phyloP scores from a whole-genome alignment of 2,329 filamentous ascomycete species.

The Fusarium lyarnte region DNA sequence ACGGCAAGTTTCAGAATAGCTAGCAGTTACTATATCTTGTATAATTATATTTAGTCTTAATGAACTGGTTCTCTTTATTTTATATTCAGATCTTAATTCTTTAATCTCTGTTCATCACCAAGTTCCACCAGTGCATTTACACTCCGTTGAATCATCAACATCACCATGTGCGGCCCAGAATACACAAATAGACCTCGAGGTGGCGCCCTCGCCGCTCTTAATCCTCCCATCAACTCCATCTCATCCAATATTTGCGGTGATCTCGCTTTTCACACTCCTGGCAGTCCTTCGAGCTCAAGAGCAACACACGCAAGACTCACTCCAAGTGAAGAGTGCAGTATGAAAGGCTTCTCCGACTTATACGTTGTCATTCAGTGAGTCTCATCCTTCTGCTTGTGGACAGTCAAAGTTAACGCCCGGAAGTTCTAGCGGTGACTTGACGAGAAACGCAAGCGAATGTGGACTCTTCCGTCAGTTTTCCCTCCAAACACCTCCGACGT shows the following conservation, averaged over 20 bases:
- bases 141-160: constrained; percentile 30
- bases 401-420: background rate
- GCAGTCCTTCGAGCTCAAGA: constrained; percentile 47
- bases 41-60: background rate
- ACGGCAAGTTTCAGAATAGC: background rate
- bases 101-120: background rate
- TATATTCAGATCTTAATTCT: background rate
- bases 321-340: constrained; percentile 36
- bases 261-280: constrained; percentile 56
- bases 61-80: background rate
- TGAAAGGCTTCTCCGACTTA: constrained; percentile 38
- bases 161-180: constrained; percentile 60
- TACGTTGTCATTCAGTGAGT: constrained; percentile 58
- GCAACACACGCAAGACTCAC: constrained; percentile 58
- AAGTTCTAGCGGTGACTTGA: constrained; percentile 57
- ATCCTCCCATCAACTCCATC: constrained; percentile 37
- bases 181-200: constrained; percentile 53
- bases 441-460: constrained; percentile 52
- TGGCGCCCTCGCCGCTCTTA: constrained; percentile 58
- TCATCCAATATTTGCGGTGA: constrained; percentile 45
- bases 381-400: accelerated
- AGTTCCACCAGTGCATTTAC: background rate
- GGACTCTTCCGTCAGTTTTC: constrained; percentile 54
- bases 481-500: constrained; percentile 35
- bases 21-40: background rate